Percentiles rank a stretch among this genome's conserved stretches.
phyloP scores from a whole-genome alignment of 129 eudicot species.

The Lactuca sativa region DNA sequence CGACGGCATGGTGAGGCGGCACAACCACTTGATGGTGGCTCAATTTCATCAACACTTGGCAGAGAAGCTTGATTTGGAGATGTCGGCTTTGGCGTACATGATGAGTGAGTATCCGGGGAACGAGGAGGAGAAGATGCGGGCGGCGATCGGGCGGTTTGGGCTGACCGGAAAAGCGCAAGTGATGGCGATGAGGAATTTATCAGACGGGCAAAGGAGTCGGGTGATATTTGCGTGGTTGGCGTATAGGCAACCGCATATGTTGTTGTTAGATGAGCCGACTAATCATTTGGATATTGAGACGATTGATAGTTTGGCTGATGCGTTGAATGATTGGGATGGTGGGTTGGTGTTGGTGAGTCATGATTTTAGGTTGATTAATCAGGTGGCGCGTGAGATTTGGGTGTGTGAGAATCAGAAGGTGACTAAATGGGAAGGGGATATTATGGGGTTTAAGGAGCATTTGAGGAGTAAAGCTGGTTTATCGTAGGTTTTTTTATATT shows the following conservation, averaged over 20 bases:
- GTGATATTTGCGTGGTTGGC: constrained; percentile 87
- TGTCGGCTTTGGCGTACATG: constrained; percentile 81
- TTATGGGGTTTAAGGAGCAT: constrained; percentile 79
- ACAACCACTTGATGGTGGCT: constrained; percentile 75
- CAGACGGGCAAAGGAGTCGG: constrained; percentile 75
- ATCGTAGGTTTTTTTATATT: background rate
- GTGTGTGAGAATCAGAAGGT: constrained; percentile 84
- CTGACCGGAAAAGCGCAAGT: constrained; percentile 85
- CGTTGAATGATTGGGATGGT: constrained; percentile 85
- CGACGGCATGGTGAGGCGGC: constrained; percentile 89
- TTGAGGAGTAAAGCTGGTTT: constrained; percentile 65
- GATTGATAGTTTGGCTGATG: constrained; percentile 78
- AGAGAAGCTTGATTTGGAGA: constrained; percentile 74
- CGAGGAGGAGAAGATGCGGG: constrained; percentile 92
- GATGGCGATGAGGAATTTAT: constrained; percentile 84
- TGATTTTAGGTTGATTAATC: constrained; percentile 79
- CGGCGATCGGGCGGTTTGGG: constrained; percentile 91
- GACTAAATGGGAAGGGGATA: constrained; percentile 85
- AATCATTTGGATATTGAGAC: constrained; percentile 90
- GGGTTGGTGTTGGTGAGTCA: constrained; percentile 88
- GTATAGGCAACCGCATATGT: constrained; percentile 73
- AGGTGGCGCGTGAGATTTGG: constrained; percentile 97
- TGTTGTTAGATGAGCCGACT: constrained; percentile 79
- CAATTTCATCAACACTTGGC: constrained; percentile 87
- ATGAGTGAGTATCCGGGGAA: constrained; percentile 79